Percentiles rank a stretch among this genome's conserved stretches.
phyloP scores from a whole-genome alignment of 106 monocot species.

The Acorus gramineus region DNA sequence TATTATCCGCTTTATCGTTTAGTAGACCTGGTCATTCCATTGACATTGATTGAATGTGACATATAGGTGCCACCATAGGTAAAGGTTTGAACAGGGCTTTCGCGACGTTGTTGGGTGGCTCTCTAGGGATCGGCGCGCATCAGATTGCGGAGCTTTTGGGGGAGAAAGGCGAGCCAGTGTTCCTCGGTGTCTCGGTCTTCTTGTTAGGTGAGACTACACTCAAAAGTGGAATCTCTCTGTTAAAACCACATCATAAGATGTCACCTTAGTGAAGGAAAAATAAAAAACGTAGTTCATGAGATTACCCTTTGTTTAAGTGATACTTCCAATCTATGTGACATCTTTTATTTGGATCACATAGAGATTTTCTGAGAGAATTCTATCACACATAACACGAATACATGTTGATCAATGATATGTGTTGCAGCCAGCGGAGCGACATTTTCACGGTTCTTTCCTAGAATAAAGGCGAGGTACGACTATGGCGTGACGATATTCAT shows the following conservation, averaged over 20 bases:
- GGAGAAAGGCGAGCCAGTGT: conserved; percentile 40
- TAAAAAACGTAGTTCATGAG: no score
- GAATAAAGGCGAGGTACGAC: conserved; percentile 65
- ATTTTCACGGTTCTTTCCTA: conserved; percentile 58
- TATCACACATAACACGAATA: no score
- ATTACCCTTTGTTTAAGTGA: no score
- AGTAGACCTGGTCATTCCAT: background rate
- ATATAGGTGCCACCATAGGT: conserved; percentile 41
- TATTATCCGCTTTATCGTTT: background rate
- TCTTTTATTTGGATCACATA: no score
- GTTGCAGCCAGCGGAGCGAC: conserved; percentile 34
- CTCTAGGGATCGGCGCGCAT: conserved; percentile 49
- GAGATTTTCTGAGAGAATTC: no score
- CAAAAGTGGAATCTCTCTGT: no score
- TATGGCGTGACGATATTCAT: conserved; percentile 77
- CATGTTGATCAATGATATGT: background rate
- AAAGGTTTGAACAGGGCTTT: conserved; percentile 52
- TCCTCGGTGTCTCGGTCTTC: conserved; percentile 53
- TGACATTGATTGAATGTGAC: background rate
- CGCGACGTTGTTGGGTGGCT: conserved; percentile 42
- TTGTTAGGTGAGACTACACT: conserved; percentile 17
- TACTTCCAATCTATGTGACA: no score
- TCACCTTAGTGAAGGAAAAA: no score
- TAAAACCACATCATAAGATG: no score
- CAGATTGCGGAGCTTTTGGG: conserved; percentile 29